Base-by-base conservation (phyloP, 2,329 filamentous ascomycete species). In the Talaromyces marneffei region DNA sequence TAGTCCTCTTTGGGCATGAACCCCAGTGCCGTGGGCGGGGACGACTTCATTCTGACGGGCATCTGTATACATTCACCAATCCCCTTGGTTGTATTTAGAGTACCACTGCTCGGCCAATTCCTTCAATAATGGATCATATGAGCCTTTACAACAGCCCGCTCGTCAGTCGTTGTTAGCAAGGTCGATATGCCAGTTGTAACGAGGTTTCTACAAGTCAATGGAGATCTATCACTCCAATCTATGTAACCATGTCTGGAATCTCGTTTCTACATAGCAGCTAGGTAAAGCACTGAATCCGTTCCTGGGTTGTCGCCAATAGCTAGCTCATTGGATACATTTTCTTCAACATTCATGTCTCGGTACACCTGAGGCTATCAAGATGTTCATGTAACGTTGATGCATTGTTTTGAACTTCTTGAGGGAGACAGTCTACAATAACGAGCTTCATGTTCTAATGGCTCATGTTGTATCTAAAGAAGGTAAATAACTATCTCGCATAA, bases 1-100 rank as follows among this genome's bases (percentile, higher is more conserved):
- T 62, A 62, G 60, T 6, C 60, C 27, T 1, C 4, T 39, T 62
- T 31, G 60, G 60, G 48, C 20, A 37, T 58, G 39, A 59, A 27
- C 42, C 40, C 42, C 12, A 59, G 57, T 59, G 29, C 48, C 35
- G 48, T 52, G 48, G n/a, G 48, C 48, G 48, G 48, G 29, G 48
- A 52, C 42, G 14, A 16, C 23, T 42, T 27, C 16, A 16, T n/a
- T 25, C 5, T 16, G n/a, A n/a, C n/a, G n/a, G n/a, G n/a, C n/a
- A n/a, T n/a, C n/a, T 46, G 18, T 8, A 20, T 44, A 31, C 25
- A 18, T 48, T 20, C 48, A 23, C 48, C 48, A 52, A 52, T 52
- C 29, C 1, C n/a, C 18, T 20, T 33, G 29, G n/a, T 20, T 52
- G 48, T 33, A 16, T 52, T 50, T 33, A 27, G 18, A 12, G 40